Evolutionary conservation across 176 grass and related monocot species (phyloP).

Genomic region (Bothriochloa decipiens): DNA sequence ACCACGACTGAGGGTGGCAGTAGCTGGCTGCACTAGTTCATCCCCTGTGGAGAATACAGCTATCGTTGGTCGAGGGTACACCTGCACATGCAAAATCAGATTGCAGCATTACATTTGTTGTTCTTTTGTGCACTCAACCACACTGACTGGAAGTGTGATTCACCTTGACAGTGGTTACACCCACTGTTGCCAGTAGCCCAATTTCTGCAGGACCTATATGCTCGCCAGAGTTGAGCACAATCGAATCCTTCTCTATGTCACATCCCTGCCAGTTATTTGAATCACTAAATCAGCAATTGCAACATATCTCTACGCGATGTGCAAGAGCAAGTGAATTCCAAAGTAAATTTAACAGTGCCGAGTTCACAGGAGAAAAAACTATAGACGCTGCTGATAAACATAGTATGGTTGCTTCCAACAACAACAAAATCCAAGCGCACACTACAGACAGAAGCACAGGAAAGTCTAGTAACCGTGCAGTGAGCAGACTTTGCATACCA

Average conservation of each 20-base stretch:
- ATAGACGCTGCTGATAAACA: background rate
- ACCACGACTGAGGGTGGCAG: constrained; percentile 70
- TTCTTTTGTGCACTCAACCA: background rate
- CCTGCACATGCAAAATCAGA: constrained; percentile 51
- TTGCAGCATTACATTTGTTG: background rate
- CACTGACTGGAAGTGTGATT: background rate
- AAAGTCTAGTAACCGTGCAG: background rate
- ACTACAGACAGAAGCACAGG: background rate
- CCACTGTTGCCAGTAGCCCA: constrained; percentile 80
- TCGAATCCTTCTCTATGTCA: constrained; percentile 82
- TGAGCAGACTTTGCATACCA: constrained; percentile 53
- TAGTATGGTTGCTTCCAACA: background rate
- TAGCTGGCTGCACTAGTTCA: constrained; percentile 76
- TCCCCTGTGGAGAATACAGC: constrained; percentile 92
- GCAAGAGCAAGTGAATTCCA: background rate
- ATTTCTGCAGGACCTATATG: constrained; percentile 85
- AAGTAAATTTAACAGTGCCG: background rate
- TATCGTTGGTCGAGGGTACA: constrained; percentile 67
- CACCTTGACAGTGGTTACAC: constrained; percentile 82
- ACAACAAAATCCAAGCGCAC: background rate
- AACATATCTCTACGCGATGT: background rate
- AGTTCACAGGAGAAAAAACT: background rate
- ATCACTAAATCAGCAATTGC: background rate
- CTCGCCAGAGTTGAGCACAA: constrained; percentile 68
- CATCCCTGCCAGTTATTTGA: constrained; percentile 59